Conservation (phyloP, 306 rosid species). For the Notholithocarpus densiflorus region DNA sequence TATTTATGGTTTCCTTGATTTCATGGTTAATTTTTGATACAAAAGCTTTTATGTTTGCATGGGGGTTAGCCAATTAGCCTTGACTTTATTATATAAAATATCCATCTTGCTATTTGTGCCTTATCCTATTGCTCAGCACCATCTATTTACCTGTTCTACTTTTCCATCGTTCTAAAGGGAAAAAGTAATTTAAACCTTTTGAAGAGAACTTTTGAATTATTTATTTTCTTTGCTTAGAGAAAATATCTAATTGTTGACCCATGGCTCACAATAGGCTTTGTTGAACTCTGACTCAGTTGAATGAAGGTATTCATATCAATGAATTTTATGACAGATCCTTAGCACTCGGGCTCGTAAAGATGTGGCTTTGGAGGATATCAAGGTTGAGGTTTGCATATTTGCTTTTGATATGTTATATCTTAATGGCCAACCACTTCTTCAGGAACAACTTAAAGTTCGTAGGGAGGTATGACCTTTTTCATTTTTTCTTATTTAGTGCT, state of each 20-base stretch:
- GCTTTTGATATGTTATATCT: slow-evolving; percentile 85
- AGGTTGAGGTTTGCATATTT: slow-evolving; percentile 77
- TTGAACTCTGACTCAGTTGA: neutral
- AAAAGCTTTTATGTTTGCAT: neutral
- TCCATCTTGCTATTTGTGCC: neutral
- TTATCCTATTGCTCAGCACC: neutral
- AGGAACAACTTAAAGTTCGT: slow-evolving; percentile 69
- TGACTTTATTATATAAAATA: neutral
- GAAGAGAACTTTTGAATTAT: neutral
- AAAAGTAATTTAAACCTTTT: neutral
- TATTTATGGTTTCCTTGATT: neutral
- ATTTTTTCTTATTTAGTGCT: slow-evolving; percentile 2
- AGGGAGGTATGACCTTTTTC: slow-evolving; percentile 61
- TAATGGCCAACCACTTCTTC: slow-evolving; percentile 74
- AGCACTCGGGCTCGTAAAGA: slow-evolving; percentile 88
- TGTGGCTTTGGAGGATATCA: slow-evolving; percentile 59
- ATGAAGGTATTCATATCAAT: slow-evolving; percentile 20
- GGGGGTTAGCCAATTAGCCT: neutral
- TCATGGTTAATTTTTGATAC: neutral
- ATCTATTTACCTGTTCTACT: neutral
- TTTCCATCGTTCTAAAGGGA: neutral
- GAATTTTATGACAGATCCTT: slow-evolving; percentile 59
- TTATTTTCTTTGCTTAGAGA: neutral
- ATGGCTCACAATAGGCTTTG: neutral
- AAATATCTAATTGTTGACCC: neutral